Evolutionary conservation across 148 eudicot species (phyloP), one percentile per base, ranked within the genome.

Genomic region (Silene conica): DNA sequence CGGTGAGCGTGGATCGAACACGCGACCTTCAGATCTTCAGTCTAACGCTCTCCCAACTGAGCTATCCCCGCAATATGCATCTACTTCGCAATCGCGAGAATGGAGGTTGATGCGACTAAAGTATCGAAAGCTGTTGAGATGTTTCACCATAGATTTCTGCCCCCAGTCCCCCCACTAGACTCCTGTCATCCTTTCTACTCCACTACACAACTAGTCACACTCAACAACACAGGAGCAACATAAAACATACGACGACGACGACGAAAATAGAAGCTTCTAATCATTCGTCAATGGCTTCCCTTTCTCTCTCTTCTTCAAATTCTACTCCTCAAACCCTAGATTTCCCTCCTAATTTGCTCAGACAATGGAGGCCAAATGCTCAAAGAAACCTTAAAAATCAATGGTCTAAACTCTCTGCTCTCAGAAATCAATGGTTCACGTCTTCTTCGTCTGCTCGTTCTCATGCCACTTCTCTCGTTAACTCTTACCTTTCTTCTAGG

Each of bases 1-100:
- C 94, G 92, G 97, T 89, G 94, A 89, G 79, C 93, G 92, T 89
- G 90, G 97, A 92, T 92, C 97, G 90, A 92, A 92, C 94, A 89
- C 90, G 90, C 78, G 92, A 89, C 93, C 82, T 82, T 85, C 85
- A 82, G 80, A 82, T 82, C 85, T 80, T 81, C 82, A 74, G 80
- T 77, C 86, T 83, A 83, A 83, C 86, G 83, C 83, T 80, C 86
- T 80, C 84, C 78, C 84, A 75, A 75, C 78, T 67, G 72, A 75
- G 78, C 78, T 75, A 67, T 75, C 78, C 78, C 78, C 72, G 78
- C 77, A 26, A 26, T 31, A 5, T 3, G 34, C 34, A 31, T 5
- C 43, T 38, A 9, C 43, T 38, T 7, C 8, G 60, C n/a, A 56
- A 56, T 8, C 4, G 8, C 2, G 23, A 55, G 23, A 45, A 72